phyloP scores from a whole-genome alignment of 305 asterid species.

The Fraxinus sp. region DNA sequence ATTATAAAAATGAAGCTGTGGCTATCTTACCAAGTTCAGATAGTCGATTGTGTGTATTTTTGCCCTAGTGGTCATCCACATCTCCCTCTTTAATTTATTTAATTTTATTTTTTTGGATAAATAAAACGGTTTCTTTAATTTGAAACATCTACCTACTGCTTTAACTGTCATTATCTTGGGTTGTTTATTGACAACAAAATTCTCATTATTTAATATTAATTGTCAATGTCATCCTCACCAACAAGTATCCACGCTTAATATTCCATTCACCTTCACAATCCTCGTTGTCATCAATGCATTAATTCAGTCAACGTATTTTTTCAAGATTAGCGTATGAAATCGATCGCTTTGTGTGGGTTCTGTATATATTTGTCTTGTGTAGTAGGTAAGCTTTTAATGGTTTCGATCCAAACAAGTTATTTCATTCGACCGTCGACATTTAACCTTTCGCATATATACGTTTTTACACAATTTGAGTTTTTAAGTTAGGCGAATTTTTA shows the following conservation, averaged over 20 bases:
- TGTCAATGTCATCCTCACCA: not conserved
- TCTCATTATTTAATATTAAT: not conserved
- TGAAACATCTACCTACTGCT: constrained; percentile 19
- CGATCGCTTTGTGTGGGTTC: not conserved
- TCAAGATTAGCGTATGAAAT: not conserved
- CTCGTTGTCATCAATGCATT: not conserved
- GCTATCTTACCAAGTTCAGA: not conserved
- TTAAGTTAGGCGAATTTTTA: not conserved
- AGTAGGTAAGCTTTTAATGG: not conserved
- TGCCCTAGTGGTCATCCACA: not conserved
- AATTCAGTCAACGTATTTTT: not conserved
- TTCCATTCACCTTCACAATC: not conserved
- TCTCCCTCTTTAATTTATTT: not conserved
- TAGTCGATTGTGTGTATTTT: not conserved
- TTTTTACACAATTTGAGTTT: not conserved
- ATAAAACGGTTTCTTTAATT: constrained; percentile 40
- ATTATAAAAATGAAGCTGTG: not conserved
- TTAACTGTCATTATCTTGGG: not conserved
- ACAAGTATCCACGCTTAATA: not conserved
- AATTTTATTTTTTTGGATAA: constrained; percentile 7
- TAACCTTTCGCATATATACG: no score
- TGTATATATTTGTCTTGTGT: not conserved
- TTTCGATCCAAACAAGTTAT: not conserved
- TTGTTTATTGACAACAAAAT: not conserved
- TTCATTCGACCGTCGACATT: no score